Percentiles rank a stretch among this genome's conserved stretches.
These are phyloP conservation scores for Combretum micranthum DNA, from an alignment of 345 rosid genomes.

Conservation along the genomic window DNA sequence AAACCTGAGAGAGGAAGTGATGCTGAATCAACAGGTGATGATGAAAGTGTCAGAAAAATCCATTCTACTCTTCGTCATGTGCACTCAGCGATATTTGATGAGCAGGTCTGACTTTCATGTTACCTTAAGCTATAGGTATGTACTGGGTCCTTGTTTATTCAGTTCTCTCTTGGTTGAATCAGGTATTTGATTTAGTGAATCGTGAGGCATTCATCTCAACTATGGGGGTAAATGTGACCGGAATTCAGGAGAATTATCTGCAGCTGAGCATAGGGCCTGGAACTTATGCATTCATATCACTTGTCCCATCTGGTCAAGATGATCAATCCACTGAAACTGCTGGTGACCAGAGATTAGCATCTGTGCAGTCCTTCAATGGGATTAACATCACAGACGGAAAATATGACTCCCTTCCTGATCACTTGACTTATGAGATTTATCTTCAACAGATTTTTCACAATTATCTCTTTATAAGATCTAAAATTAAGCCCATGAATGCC, in stretches of 20 bases:
- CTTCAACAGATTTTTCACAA: constrained; percentile 78
- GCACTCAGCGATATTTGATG: constrained; percentile 79
- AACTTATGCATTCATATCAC: constrained; percentile 63
- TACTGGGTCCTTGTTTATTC: too few species aligned
- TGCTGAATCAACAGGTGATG: constrained; percentile 40
- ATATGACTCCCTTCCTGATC: constrained; percentile 36
- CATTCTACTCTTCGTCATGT: constrained; percentile 62
- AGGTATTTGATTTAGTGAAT: constrained; percentile 81
- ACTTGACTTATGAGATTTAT: constrained; percentile 65
- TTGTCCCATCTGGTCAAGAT: constrained; percentile 38
- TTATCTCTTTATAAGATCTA: constrained; percentile 42
- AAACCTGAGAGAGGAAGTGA: constrained; percentile 24
- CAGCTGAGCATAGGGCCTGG: constrained; percentile 70
- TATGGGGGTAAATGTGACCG: constrained; percentile 65
- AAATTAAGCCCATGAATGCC: constrained; percentile 35
- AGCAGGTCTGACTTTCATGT: constrained; percentile 45
- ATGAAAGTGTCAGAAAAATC: constrained; percentile 55
- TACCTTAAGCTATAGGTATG: not conserved
- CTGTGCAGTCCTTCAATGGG: constrained; percentile 42
- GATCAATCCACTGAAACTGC: constrained; percentile 28
- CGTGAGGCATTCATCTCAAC: constrained; percentile 76
- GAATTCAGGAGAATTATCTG: constrained; percentile 73
- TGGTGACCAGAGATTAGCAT: constrained; percentile 24
- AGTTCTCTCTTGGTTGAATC: constrained; percentile 18
- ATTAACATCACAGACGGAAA: constrained; percentile 29